Conservation (phyloP, 2,329 filamentous ascomycete species). For the Cephalotrichum gorgonifer region DNA sequence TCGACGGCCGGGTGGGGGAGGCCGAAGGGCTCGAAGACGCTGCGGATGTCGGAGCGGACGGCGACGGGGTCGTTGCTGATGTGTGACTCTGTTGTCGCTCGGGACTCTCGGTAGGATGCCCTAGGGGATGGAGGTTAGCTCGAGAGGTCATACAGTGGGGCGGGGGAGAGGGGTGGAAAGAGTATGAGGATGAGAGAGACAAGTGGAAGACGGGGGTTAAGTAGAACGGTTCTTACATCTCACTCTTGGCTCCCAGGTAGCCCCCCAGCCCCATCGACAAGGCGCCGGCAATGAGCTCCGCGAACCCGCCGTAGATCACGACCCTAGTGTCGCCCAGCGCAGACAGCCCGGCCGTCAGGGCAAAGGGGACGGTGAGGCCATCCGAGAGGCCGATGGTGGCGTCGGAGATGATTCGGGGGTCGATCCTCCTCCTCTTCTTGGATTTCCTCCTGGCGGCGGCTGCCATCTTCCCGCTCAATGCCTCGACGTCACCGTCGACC, state of each 20-base stretch:
- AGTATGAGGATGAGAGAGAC: not conserved
- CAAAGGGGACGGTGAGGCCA: slow-evolving; percentile 71
- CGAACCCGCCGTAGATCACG: slow-evolving; percentile 62
- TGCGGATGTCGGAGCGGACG: slow-evolving; percentile 36
- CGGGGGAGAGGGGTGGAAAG: not conserved
- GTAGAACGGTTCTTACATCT: slow-evolving; percentile 19
- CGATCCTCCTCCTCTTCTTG: slow-evolving; percentile 8
- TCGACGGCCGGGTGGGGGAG: slow-evolving; percentile 29
- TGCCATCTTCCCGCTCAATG: slow-evolving; percentile 1
- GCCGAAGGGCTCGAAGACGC: slow-evolving; percentile 39
- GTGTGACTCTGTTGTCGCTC: not conserved
- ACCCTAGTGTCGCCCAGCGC: slow-evolving; percentile 53
- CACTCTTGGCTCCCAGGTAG: slow-evolving; percentile 56
- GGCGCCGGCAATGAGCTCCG: slow-evolving; percentile 64
- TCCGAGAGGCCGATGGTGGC: slow-evolving; percentile 66
- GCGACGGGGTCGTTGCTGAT: slow-evolving; percentile 19
- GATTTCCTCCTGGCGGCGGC: slow-evolving; percentile 3
- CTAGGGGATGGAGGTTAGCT: not conserved
- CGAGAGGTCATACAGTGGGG: too few species aligned
- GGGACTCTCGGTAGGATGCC: slow-evolving; percentile 11
- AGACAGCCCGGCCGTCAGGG: slow-evolving; percentile 63
- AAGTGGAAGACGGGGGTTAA: slow-evolving; percentile 1
- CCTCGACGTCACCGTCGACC: slow-evolving; percentile 10
- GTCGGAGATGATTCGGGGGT: slow-evolving; percentile 13
- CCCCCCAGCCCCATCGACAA: slow-evolving; percentile 72